Evolutionary conservation across 768 basidiomycete species (phyloP), one percentile per base, ranked within the genome.

Genomic region (Cyclocybe cylindracea): DNA sequence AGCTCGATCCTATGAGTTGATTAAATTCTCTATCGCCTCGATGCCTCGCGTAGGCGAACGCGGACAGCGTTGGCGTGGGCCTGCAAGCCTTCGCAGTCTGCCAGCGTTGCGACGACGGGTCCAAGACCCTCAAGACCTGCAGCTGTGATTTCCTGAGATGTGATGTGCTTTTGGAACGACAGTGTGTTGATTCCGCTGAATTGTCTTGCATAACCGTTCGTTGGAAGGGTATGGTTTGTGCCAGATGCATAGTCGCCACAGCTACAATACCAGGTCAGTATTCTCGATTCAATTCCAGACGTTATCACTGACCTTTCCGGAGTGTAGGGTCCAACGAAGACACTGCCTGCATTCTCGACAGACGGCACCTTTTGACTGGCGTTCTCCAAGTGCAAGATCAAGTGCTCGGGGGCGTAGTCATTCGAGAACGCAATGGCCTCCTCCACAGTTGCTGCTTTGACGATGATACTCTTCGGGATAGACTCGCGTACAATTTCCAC

Each of bases 171-270:
- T 67, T 98, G 95, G 88, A 98, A 99, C 1, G 94, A 94, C 7
- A 83, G 76, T 1, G 96, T 98, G 74, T 96, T 98, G 59, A 99
- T 97, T 4, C 97, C 97, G 59, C 94, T 97, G 76, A 95, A 99
- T 67, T 98, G 97, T 44, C 93, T 86, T 18, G 97, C 97, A 68
- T 94, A 99, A 18, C 96, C 94, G 56, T 93, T 94, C 8, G 92
- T 97, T 35, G 96, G 96, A 18, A 99, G 77, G 0, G 96, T 98
- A 75, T 99, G 97, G 69, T 99, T 99, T 7, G 97, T 98, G 14
- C 97, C 97, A 0, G 96, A 98, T 5, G 96, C 96, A 61, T 98
- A 99, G 69, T 99, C 97, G 31, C 97, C 97, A 68, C 94, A 98
- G 60, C 96, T 98, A 60, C 35, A 42, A 35, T 51, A 38, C 41